phyloP scores from a whole-genome alignment of 2,329 filamentous ascomycete species.

The Ascochyta koolunga region DNA sequence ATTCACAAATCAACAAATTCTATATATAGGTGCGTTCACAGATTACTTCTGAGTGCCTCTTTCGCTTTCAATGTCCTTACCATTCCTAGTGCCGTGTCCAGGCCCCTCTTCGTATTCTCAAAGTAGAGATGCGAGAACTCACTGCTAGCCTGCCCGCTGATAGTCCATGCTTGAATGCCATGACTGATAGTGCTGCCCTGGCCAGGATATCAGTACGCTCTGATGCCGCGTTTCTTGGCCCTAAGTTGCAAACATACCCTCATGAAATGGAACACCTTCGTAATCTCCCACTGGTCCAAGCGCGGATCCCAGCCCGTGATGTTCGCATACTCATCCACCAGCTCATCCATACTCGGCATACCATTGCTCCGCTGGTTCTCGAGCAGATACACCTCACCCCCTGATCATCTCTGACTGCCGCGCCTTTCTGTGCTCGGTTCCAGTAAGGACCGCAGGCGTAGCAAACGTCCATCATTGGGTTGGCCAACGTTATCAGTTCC shows the following conservation, averaged over 20 bases:
- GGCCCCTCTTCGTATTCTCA: conserved; percentile 39
- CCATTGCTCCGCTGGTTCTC: conserved; percentile 61
- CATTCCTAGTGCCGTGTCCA: conserved; percentile 38
- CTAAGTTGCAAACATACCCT: conserved; percentile 26
- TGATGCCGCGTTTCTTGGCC: neutral
- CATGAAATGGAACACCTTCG: conserved; percentile 45
- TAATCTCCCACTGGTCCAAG: conserved; percentile 41
- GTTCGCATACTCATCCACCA: conserved; percentile 68
- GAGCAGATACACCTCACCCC: conserved; percentile 44
- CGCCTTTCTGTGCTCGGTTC: conserved; percentile 38
- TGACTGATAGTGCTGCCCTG: conserved; percentile 45
- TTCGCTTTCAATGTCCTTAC: conserved; percentile 36
- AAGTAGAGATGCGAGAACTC: conserved; percentile 46
- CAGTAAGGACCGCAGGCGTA: conserved; percentile 69
- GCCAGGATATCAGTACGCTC: neutral
- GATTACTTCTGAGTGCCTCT: conserved; percentile 30
- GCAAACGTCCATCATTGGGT: conserved; percentile 86
- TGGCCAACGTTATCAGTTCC: conserved; percentile 96
- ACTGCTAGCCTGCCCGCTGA: conserved; percentile 46
- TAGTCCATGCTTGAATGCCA: conserved; percentile 44
- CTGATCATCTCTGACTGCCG: conserved; percentile 39
- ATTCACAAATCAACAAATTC: neutral
- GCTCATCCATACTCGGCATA: conserved; percentile 64
- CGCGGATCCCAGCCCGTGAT: conserved; percentile 74
- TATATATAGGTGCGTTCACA: conserved; percentile 16